Conservation (phyloP, 2,329 filamentous ascomycete genomes). For the Geoglossum cookeanum region DNA sequence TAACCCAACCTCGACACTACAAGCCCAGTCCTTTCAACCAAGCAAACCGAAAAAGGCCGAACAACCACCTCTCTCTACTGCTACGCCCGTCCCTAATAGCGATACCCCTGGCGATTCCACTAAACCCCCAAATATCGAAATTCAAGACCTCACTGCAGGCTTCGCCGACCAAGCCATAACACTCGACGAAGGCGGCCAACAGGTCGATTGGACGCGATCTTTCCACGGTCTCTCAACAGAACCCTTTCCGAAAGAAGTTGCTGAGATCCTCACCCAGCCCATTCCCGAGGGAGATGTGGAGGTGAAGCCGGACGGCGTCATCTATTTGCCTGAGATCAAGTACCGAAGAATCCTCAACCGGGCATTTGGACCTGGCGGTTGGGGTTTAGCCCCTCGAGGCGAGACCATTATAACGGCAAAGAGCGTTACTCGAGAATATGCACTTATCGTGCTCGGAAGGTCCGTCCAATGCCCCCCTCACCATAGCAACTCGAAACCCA, state of each 20-base stretch:
- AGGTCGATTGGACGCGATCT: slow-evolving; percentile 66
- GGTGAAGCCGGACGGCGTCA: slow-evolving; percentile 91
- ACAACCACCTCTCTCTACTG: background rate
- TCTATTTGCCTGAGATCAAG: slow-evolving; percentile 96
- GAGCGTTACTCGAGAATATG: slow-evolving; percentile 76
- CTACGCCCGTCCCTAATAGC: background rate
- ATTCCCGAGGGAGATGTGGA: slow-evolving; percentile 63
- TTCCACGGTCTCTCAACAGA: slow-evolving; percentile 58
- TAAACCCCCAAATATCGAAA: too few species aligned
- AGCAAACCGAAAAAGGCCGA: background rate
- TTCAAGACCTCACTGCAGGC: slow-evolving; percentile 25
- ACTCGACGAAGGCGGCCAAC: slow-evolving; percentile 28
- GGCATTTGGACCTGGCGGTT: slow-evolving; percentile 87
- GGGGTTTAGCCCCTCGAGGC: slow-evolving; percentile 78
- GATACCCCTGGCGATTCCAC: background rate
- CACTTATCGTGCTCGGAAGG: slow-evolving; percentile 73
- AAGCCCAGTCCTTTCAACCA: background rate
- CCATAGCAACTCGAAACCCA: background rate
- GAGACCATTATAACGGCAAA: slow-evolving; percentile 72
- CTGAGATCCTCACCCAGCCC: slow-evolving; percentile 46
- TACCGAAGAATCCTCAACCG: slow-evolving; percentile 78
- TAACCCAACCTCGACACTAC: background rate
- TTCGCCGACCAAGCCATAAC: slow-evolving; percentile 31
- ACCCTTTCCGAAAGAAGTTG: slow-evolving; percentile 52
- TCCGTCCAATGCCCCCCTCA: slow-evolving; percentile 24